Evolutionary conservation across 495 filamentous ascomycete species (phyloP), one percentile per base, ranked within the genome.

Genomic region (Penicillium parvum): DNA sequence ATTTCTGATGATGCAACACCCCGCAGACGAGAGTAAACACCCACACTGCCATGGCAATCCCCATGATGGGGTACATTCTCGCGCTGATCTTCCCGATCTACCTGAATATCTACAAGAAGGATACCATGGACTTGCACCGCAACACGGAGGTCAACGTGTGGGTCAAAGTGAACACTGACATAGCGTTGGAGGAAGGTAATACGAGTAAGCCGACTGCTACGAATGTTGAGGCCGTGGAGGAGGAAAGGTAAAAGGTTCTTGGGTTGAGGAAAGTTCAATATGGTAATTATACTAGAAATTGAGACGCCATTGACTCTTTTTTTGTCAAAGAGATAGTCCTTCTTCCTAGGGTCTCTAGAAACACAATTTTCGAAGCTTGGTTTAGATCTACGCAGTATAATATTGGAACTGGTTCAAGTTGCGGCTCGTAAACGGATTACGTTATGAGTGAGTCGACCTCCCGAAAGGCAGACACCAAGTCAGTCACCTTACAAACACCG

Each of bases 61-160:
- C 66, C 3, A 46, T 69, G 43, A 49, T 44, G 20, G 68, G 68
- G 15, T 72, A 65, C 45, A 47, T 67, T 3, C 47, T 69, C 15
- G 66, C 68, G 3, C 68, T 69, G 65, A 55, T 58, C 30, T 73
- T 73, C 45, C 70, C 72, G 0, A 58, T 75, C 35, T 73, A 74
- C 37, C 53, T 73, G 21, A 74, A 75, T 44, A 35, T 74, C 8
- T 73, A 48, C 45, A 73, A 73, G 34, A 60, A 47, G 12, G 69
- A 74, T 28, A 49, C 55, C 40, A 61, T 74, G 58, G 72, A 76
- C 55, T 58, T 57, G 14, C 69, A 70, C 40, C 65, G 67, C n/a
- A 61, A 64, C 9, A 68, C 60, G n/a, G 57, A 63, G 22, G 51
- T 72, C 16, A 58, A 61, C 30, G 45, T 58, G 7, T 42, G 30